These are phyloP conservation scores for Graphilbum ipis-grandicollis DNA, from an alignment of 2,329 filamentous ascomycete species.

Conservation along the genomic window DNA sequence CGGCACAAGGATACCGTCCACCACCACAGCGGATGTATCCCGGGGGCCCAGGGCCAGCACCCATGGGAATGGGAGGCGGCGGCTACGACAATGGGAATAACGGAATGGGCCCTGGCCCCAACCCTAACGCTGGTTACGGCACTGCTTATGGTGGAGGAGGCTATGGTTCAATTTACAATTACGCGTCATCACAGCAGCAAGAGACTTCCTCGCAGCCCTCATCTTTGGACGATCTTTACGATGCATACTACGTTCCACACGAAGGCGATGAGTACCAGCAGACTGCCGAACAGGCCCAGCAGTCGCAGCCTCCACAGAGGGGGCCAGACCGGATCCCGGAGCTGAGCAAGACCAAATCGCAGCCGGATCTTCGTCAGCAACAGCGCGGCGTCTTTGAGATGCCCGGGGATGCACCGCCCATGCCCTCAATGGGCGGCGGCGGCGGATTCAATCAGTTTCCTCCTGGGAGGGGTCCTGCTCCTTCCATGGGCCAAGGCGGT, in stretches of 20 bases:
- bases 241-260: conserved; percentile 31
- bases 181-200: conserved; percentile 7
- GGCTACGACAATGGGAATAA: conserved; percentile 3
- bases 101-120: conserved; percentile 6
- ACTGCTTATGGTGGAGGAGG: conserved; percentile 17
- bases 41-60: neutral
- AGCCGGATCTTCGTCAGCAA: conserved; percentile 45
- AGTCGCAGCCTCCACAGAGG: conserved; percentile 24
- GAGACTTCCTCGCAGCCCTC: conserved; percentile 12
- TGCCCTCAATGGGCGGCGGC: conserved; percentile 14
- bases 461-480: conserved; percentile 5
- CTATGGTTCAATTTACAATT: too few species aligned
- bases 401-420: conserved; percentile 41
- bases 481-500: conserved; percentile 3
- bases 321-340: conserved; percentile 33
- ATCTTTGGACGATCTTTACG: conserved; percentile 35
- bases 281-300: conserved; percentile 10
- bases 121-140: too few species aligned
- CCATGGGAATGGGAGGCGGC: neutral
- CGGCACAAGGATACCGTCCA: conserved; percentile 32
- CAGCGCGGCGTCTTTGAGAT: conserved; percentile 61
- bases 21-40: conserved; percentile 33
- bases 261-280: neutral
- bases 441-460: conserved; percentile 9
- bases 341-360: conserved; percentile 45